A percentile compares a stretch with the other conserved stretches of the same genome.
Conservation (phyloP, 352 stramenopile species). For the Sclerospora graminicola region DNA sequence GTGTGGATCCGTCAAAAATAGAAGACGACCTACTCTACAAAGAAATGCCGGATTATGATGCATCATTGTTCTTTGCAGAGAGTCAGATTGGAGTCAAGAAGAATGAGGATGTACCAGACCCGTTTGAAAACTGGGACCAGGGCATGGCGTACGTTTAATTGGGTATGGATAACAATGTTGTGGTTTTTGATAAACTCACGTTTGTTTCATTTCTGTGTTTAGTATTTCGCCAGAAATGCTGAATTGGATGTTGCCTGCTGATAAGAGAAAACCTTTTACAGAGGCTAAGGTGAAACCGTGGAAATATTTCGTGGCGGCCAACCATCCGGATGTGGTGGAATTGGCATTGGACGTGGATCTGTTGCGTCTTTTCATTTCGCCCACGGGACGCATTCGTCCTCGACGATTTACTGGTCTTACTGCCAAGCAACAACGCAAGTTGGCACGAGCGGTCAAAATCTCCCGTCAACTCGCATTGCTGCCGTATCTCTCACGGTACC, state of each 20-base stretch:
- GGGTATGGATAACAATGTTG: background rate
- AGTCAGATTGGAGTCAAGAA: slow-evolving; percentile 30
- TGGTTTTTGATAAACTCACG: background rate
- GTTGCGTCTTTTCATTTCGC: slow-evolving; percentile 74
- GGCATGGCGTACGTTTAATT: slow-evolving; percentile 37
- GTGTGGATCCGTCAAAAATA: slow-evolving; percentile 7
- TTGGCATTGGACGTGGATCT: slow-evolving; percentile 70
- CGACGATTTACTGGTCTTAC: slow-evolving; percentile 73
- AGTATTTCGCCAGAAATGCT: slow-evolving; percentile 60
- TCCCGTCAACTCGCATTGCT: slow-evolving; percentile 65
- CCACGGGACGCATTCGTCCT: slow-evolving; percentile 70
- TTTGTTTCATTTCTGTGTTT: background rate
- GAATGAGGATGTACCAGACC: slow-evolving; percentile 22
- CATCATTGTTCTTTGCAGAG: slow-evolving; percentile 45
- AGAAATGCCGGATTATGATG: slow-evolving; percentile 62
- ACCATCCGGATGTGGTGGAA: slow-evolving; percentile 68
- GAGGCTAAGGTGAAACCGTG: slow-evolving; percentile 57
- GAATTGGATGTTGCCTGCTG: slow-evolving; percentile 69
- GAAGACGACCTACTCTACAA: slow-evolving; percentile 68
- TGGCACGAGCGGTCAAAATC: slow-evolving; percentile 68
- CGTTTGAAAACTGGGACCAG: slow-evolving; percentile 41
- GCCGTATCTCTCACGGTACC: slow-evolving; percentile 72
- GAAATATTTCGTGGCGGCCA: slow-evolving; percentile 71
- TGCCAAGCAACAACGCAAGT: slow-evolving; percentile 76
- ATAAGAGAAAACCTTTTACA: slow-evolving; percentile 47